phyloP scores from a whole-genome alignment of 805 yeast species.

The Spathaspora arborariae region DNA sequence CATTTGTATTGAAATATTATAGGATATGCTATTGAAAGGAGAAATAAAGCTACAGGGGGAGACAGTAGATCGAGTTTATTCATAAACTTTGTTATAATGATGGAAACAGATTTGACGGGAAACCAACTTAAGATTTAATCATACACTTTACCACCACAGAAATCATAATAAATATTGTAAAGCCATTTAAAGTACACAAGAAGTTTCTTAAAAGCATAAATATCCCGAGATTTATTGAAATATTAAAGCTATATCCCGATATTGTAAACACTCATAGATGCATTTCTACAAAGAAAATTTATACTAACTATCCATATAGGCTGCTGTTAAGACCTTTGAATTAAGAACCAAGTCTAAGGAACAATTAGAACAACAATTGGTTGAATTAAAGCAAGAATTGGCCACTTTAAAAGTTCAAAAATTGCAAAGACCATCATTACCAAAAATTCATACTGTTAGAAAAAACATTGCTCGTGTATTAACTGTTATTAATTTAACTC shows the following conservation, averaged over 20 bases:
- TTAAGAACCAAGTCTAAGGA: conserved; percentile 96
- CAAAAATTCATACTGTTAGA: conserved; percentile 96
- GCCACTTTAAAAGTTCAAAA: conserved; percentile 95
- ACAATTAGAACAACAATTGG: conserved; percentile 90
- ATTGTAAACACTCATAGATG: too few species aligned
- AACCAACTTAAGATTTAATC: not conserved
- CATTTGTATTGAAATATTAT: not conserved
- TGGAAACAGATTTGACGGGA: not conserved
- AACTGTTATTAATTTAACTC: conserved; percentile 94
- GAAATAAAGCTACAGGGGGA: not conserved
- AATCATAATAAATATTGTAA: too few species aligned
- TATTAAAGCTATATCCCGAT: too few species aligned
- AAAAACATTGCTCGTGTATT: conserved; percentile 98
- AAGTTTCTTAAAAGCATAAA: too few species aligned
- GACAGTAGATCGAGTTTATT: not conserved
- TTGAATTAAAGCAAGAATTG: conserved; percentile 94
- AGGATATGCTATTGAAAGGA: not conserved
- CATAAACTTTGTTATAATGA: not conserved
- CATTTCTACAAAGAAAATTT: too few species aligned
- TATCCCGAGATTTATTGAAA: too few species aligned
- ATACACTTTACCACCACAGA: not conserved
- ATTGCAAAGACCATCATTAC: conserved; percentile 85
- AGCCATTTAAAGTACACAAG: too few species aligned
- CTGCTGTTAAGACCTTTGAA: conserved; percentile 93
- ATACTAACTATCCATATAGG: conserved; percentile 37